phyloP scores from a whole-genome alignment of 306 rosid species.

The Sicyos edulis region DNA sequence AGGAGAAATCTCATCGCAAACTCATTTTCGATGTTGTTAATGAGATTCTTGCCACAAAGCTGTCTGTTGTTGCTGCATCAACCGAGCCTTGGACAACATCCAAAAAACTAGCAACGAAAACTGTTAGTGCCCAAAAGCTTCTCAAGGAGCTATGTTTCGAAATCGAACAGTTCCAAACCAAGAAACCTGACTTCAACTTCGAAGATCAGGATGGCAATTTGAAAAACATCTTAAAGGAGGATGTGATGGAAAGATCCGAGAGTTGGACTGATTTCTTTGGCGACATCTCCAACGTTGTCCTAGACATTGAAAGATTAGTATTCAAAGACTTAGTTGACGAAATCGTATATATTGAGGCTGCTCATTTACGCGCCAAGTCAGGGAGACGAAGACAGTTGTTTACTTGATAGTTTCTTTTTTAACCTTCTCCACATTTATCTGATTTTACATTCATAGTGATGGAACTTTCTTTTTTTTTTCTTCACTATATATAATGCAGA shows the following conservation, averaged over 20 bases:
- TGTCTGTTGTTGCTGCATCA: conserved; percentile 35
- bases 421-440: background rate
- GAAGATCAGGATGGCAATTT: conserved; percentile 54
- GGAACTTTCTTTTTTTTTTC: background rate
- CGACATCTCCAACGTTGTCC: conserved; percentile 53
- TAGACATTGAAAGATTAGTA: conserved; percentile 65
- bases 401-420: conserved; percentile 14
- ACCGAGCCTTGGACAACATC: conserved; percentile 57
- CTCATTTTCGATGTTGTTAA: conserved; percentile 80
- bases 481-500: background rate
- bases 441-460: conserved; percentile 18
- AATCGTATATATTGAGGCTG: conserved; percentile 61
- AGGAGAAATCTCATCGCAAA: conserved; percentile 62
- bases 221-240: conserved; percentile 47
- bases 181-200: conserved; percentile 34
- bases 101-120: conserved; percentile 53
- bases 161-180: conserved; percentile 59
- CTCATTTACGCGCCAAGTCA: conserved; percentile 47
- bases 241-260: conserved; percentile 54
- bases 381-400: conserved; percentile 51
- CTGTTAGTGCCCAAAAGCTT: conserved; percentile 76
- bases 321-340: conserved; percentile 81
- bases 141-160: conserved; percentile 73
- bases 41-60: conserved; percentile 57
- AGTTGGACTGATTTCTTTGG: conserved; percentile 58